Evolutionary conservation across 257 asterid genomes (phyloP).

Genomic region (Ocimum tenuiflorum): DNA sequence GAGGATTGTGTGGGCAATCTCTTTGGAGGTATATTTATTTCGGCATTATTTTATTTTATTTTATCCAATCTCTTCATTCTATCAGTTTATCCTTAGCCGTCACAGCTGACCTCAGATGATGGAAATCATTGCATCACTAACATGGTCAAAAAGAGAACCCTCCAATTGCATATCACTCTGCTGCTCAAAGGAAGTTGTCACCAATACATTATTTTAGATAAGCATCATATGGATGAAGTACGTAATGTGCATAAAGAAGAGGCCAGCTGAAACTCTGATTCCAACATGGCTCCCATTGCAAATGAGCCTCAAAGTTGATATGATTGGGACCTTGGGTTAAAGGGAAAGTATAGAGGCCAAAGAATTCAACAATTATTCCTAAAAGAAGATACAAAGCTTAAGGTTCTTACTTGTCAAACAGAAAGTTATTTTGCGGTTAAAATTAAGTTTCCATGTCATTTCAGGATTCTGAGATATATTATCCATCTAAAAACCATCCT

Average conservation of each 20-base stretch:
- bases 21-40: no score
- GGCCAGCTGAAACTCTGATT: constrained; percentile 6
- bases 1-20: no score
- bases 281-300: not conserved
- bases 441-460: not conserved
- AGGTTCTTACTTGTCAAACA: not conserved
- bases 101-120: not conserved
- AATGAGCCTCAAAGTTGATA: constrained; percentile 1
- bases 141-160: not conserved
- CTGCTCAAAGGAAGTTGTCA: not conserved
- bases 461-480: not conserved
- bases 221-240: not conserved
- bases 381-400: constrained; percentile 7
- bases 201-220: not conserved
- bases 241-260: not conserved
- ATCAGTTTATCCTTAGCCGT: no score
- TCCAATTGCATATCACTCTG: not conserved
- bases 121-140: not conserved
- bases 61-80: no score
- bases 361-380: not conserved
- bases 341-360: not conserved
- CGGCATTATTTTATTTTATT: no score
- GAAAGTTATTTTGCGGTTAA: not conserved
- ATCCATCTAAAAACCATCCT: constrained; percentile 5
- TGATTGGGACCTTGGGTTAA: not conserved